A percentile compares a stretch with the other conserved stretches of the same genome.
Evolutionary conservation across 208 protist species (phyloP).

Genomic region (Leishmania turanica): DNA sequence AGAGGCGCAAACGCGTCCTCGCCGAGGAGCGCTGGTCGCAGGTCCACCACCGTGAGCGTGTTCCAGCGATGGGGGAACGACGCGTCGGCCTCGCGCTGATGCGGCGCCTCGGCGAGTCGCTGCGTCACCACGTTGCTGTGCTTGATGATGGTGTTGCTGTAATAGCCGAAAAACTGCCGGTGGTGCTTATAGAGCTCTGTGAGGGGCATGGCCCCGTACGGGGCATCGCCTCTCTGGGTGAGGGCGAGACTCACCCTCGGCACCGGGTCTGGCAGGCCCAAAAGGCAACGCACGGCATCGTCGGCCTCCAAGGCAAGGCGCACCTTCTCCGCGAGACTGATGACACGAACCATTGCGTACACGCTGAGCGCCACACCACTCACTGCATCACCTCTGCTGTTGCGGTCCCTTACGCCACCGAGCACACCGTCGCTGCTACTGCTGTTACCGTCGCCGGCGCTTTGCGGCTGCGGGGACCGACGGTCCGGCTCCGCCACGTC

Average conservation of each 20-base stretch:
- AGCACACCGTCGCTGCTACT: background rate
- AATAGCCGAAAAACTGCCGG: constrained; percentile 50
- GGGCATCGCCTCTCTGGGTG: constrained; percentile 32
- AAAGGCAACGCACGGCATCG: constrained; percentile 28
- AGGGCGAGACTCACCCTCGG: constrained; percentile 23
- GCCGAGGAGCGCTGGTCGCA: constrained; percentile 66
- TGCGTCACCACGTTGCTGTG: constrained; percentile 37
- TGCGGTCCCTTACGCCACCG: constrained; percentile 5
- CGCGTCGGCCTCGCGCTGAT: constrained; percentile 29
- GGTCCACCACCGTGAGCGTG: constrained; percentile 41
- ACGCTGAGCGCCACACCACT: constrained; percentile 28
- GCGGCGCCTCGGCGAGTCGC: constrained; percentile 11
- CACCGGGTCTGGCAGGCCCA: constrained; percentile 28
- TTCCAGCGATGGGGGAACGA: constrained; percentile 69
- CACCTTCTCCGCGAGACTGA: constrained; percentile 65
- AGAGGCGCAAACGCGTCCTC: constrained; percentile 69
- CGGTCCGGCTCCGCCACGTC: constrained; percentile 11
- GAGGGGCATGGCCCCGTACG: constrained; percentile 76
- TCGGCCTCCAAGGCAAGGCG: constrained; percentile 48
- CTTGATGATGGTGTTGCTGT: constrained; percentile 45
- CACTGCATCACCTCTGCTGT: background rate
- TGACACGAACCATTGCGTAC: constrained; percentile 70
- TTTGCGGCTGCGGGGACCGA: constrained; percentile 7
- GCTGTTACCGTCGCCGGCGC: background rate
- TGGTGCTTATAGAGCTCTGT: constrained; percentile 70